These are phyloP conservation scores for Centaurea solstitialis DNA, from an alignment of 129 eudicot species.

Conservation along the genomic window DNA sequence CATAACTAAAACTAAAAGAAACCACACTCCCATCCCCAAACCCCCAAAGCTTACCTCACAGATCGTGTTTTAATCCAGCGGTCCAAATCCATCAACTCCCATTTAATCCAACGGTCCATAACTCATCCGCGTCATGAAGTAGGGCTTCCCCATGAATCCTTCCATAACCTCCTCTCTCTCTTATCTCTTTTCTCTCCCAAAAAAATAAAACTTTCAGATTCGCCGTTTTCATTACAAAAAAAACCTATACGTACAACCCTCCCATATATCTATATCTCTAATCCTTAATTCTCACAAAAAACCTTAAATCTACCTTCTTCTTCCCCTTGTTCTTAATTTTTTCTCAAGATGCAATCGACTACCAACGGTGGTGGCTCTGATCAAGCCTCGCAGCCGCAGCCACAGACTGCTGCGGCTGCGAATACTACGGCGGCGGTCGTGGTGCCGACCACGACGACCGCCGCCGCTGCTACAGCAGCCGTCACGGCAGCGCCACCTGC, in stretches of 20 bases:
- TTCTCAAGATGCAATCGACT: conserved; percentile 44
- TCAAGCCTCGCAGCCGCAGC: too few relatives aligned
- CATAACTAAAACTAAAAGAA: conserved; percentile 35
- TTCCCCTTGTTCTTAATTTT: too few relatives aligned
- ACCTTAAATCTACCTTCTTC: too few relatives aligned
- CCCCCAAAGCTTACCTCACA: too few relatives aligned
- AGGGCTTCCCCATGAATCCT: conserved; percentile 66
- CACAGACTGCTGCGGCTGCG: too few relatives aligned
- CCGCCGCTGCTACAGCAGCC: too few relatives aligned
- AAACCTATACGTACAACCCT: conserved; percentile 20
- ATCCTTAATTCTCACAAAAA: too few relatives aligned
- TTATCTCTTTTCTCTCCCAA: conserved; percentile 29
- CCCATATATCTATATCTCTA: too few relatives aligned
- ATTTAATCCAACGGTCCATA: conserved; percentile 49
- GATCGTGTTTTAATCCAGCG: conserved; percentile 32
- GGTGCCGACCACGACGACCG: too few relatives aligned
- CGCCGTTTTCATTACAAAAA: conserved; percentile 22
- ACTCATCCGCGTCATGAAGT: conserved; percentile 40
- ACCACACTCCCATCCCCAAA: too few relatives aligned
- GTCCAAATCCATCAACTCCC: conserved; percentile 17
- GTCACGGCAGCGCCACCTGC: conserved; percentile 12
- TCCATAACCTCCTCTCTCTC: conserved; percentile 33
- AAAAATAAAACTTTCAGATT: conserved; percentile 40
- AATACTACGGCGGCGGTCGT: too few relatives aligned
- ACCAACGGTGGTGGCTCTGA: conserved; percentile 47